A percentile compares a stretch with the other conserved stretches of the same genome.
These are phyloP conservation scores for Claviceps digitariae DNA, from an alignment of 2,329 filamentous ascomycete genomes.

Conservation along the genomic window DNA sequence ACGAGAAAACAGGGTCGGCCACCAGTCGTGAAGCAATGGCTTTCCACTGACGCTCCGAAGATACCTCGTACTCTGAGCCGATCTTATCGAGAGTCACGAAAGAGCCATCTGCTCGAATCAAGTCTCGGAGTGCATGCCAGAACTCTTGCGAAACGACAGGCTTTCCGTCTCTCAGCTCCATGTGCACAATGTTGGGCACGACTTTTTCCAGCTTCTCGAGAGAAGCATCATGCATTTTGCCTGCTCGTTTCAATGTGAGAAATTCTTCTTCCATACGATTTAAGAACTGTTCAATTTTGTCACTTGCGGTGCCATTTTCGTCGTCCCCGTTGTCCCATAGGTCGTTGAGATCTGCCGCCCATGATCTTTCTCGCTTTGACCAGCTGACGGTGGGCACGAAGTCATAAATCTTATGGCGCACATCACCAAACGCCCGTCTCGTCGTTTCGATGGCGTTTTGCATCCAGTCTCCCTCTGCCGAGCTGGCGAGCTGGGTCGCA, in stretches of 20 bases:
- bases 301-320: conserved; percentile 9
- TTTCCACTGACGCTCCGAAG: conserved; percentile 34
- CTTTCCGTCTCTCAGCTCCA: conserved; percentile 38
- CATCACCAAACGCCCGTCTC: conserved; percentile 4
- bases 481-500: conserved; percentile 1
- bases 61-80: conserved; percentile 22
- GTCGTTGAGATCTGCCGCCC: conserved; percentile 9
- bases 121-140: conserved; percentile 50
- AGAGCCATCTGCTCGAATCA: conserved; percentile 34
- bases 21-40: conserved; percentile 29
- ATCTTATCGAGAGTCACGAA: conserved; percentile 33
- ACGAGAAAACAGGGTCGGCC: conserved; percentile 17
- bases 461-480: conserved; percentile 5
- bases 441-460: conserved; percentile 1
- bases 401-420: conserved; percentile 9
- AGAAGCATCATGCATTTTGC: conserved; percentile 22
- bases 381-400: conserved; percentile 16
- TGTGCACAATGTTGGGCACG: conserved; percentile 43
- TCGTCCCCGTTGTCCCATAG: conserved; percentile 9
- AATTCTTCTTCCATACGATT: conserved; percentile 18
- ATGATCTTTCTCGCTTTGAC: conserved; percentile 9
- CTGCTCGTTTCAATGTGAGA: conserved; percentile 15
- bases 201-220: conserved; percentile 31
- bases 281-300: conserved; percentile 11
- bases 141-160: conserved; percentile 45